Conservation (phyloP, 345 rosid species). For the Moricandia arvensis region DNA sequence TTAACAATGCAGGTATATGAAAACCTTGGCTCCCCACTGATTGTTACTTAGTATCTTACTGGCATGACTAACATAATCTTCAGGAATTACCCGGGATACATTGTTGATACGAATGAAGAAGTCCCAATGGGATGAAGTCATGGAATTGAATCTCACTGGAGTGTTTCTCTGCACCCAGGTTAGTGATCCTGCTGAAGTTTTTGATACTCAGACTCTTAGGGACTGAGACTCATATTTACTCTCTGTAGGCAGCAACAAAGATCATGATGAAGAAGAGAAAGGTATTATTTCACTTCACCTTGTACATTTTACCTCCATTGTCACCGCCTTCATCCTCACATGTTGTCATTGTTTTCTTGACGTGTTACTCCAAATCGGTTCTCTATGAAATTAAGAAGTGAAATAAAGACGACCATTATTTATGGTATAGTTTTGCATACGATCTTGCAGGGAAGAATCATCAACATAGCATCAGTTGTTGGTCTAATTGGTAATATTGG, state of each 20-base stretch:
- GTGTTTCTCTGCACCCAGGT: constrained; percentile 98
- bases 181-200: constrained; percentile 22
- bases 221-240: constrained; percentile 25
- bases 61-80: constrained; percentile 35
- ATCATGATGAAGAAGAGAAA: constrained; percentile 94
- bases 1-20: constrained; percentile 89
- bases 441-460: constrained; percentile 68
- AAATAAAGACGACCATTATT: background rate
- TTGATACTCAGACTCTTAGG: constrained; percentile 21
- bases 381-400: too few species aligned
- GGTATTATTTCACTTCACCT: constrained; percentile 37
- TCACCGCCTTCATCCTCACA: constrained; percentile 3
- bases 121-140: constrained; percentile 92
- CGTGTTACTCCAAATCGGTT: background rate
- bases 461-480: constrained; percentile 89
- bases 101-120: constrained; percentile 92
- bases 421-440: background rate
- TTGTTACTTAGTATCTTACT: constrained; percentile 20
- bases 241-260: constrained; percentile 81
- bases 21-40: background rate
- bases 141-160: constrained; percentile 89
- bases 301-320: background rate
- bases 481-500: constrained; percentile 91
- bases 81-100: constrained; percentile 88
- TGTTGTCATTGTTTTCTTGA: too few species aligned